A percentile compares a stretch with the other conserved stretches of the same genome.
phyloP scores from a whole-genome alignment of 1,284 basidiomycete genomes.

The Ceratobasidium sp. region DNA sequence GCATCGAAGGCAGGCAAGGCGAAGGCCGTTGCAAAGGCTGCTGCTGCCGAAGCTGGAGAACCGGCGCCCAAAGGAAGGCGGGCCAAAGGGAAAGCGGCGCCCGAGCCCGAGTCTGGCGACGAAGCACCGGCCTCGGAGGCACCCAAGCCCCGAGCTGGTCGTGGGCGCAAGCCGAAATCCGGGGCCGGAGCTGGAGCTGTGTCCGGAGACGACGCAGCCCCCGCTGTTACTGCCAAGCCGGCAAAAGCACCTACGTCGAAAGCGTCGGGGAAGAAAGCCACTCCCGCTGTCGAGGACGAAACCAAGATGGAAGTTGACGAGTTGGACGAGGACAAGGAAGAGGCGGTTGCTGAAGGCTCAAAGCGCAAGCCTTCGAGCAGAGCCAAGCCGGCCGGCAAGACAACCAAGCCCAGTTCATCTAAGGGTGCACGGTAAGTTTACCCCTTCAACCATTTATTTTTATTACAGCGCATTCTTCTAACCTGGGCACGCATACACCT shows the following conservation, averaged over 20 bases:
- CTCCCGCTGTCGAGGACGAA: not conserved
- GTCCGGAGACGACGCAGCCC: not conserved
- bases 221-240: not conserved
- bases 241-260: constrained; percentile 18
- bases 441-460: too few species aligned
- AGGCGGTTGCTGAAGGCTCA: constrained; percentile 4
- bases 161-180: not conserved
- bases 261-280: constrained; percentile 24
- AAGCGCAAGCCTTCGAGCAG: constrained; percentile 35
- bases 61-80: constrained; percentile 6
- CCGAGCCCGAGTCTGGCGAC: not conserved
- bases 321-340: not conserved
- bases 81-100: not conserved
- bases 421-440: constrained; percentile 29
- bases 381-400: constrained; percentile 37
- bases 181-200: not conserved
- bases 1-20: constrained; percentile 34
- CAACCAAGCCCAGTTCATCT: constrained; percentile 1
- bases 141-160: not conserved
- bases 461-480: too few species aligned
- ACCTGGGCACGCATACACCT: too few species aligned
- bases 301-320: constrained; percentile 43
- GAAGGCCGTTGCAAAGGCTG: constrained; percentile 27
- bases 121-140: not conserved
- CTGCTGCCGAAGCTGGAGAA: constrained; percentile 15